Evolutionary conservation across 805 yeast species (phyloP), one percentile per base, ranked within the genome.

Genomic region (Candida nonsorbophila): DNA sequence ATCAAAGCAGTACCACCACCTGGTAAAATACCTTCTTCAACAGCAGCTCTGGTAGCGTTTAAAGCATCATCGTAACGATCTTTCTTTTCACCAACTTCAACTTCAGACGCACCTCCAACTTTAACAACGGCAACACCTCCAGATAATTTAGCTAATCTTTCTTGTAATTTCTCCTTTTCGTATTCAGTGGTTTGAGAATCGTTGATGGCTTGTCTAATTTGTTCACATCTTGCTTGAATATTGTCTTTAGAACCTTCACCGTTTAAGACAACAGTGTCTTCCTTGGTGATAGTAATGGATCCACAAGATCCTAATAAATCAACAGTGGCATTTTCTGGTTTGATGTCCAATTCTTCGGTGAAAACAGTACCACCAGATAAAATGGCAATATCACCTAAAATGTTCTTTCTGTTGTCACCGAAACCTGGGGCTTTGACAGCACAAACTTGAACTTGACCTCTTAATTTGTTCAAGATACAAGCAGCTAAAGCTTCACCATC

Each of bases 401-500:
- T 87, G 73, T 87, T 87, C 75, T 85, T 84, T 70, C 97, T 83
- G 79, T 92, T 88, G 71, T 92, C 98, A 62, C 97, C 98, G 53
- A 90, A 92, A 30, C 98, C 98, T 50, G 98, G 98, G 19, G 97
- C 95, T 74, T 88, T 90, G 44, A 92, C 96, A 47, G 92, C 94
- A 57, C 92, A 84, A 37, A 92, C 97, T 65, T 86, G 94, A 38
- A 92, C 97, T 71, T 90, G 97, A 45, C 97, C 97, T 70, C 97
- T 84, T 55, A 92, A 75, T 70, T 92, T 92, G 77, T 92, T 92
- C 60, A 92, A 74, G 49, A 92, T 82, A 67, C 97, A 87, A 42
- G 97, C 97, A 46, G 97, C 97, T 39, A 92, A 74, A 27, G 98
- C 98, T 71, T 92, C 97, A 49, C 97, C 97, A 49, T 90, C 97